Evolutionary conservation across 805 yeast species (phyloP).

Genomic region (Teunomyces tritomae): DNA sequence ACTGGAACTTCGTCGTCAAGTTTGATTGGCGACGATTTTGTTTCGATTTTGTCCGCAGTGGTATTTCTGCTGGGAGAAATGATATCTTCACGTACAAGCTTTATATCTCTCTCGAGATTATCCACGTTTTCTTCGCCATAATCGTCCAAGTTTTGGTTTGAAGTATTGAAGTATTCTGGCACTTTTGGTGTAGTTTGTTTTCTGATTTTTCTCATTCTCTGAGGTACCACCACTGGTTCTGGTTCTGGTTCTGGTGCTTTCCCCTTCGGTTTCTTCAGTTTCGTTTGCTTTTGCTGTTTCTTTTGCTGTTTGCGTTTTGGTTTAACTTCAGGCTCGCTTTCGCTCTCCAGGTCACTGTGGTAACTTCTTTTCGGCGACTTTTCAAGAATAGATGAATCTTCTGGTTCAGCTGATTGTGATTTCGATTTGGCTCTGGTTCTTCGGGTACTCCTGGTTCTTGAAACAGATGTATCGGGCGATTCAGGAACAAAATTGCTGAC

Average conservation of each 20-base stretch:
- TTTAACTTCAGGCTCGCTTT: constrained; percentile 4
- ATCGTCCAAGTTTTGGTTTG: constrained; percentile 25
- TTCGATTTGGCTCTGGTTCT: constrained; percentile 1
- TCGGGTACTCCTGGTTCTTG: not conserved
- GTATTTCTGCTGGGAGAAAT: not conserved
- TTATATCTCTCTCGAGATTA: constrained; percentile 19
- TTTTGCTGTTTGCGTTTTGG: not conserved
- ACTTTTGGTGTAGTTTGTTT: constrained; percentile 4
- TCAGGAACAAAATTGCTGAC: constrained; percentile 1
- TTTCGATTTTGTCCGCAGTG: not conserved
- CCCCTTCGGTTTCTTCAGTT: not conserved
- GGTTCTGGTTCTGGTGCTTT: not conserved
- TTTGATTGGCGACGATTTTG: constrained; percentile 9
- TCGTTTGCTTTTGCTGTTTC: not conserved
- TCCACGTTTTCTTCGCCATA: constrained; percentile 32
- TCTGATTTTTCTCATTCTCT: not conserved
- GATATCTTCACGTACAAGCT: not conserved
- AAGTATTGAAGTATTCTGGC: constrained; percentile 4
- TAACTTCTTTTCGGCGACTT: not conserved
- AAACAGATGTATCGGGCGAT: not conserved
- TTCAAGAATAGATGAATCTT: not conserved
- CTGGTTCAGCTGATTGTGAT: not conserved
- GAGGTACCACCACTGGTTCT: not conserved
- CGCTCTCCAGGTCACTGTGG: not conserved
- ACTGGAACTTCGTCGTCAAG: constrained; percentile 6